phyloP scores from a whole-genome alignment of 2,329 filamentous ascomycete genomes.

The Fusarium sp. region DNA sequence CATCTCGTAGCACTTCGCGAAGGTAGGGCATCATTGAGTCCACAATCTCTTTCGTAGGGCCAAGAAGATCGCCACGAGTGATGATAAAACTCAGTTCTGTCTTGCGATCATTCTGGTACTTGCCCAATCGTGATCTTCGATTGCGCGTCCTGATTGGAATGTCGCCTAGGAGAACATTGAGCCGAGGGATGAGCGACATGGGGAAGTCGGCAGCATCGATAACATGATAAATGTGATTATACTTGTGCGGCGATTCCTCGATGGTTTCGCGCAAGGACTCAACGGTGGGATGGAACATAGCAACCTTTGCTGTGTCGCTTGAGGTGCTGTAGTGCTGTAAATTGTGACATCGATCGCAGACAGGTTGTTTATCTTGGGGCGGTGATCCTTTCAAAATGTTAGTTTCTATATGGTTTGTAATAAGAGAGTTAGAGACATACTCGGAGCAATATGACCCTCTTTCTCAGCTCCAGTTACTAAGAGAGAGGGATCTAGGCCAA shows the following conservation, averaged over 20 bases:
- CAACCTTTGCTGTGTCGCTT: conserved; percentile 54
- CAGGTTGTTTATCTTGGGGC: conserved; percentile 58
- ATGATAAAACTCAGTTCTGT: conserved; percentile 91
- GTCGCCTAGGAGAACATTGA: conserved; percentile 76
- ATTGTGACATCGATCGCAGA: conserved; percentile 90
- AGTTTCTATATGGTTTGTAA: conserved; percentile 1
- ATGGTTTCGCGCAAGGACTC: conserved; percentile 86
- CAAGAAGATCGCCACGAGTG: conserved; percentile 87
- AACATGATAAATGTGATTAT: conserved; percentile 96
- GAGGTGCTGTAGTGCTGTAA: conserved; percentile 81
- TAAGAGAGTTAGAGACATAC: conserved; percentile 8
- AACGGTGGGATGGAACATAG: conserved; percentile 84
- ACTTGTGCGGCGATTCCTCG: conserved; percentile 85
- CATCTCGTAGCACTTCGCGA: conserved; percentile 78
- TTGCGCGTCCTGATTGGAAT: conserved; percentile 83
- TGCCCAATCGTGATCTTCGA: conserved; percentile 75
- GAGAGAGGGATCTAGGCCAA: conserved; percentile 59
- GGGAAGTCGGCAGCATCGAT: conserved; percentile 97
- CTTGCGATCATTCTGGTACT: conserved; percentile 74
- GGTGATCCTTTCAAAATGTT: conserved; percentile 25
- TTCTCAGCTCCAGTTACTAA: conserved; percentile 50
- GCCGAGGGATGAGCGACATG: conserved; percentile 85
- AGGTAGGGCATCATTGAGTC: conserved; percentile 89
- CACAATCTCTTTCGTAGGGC: conserved; percentile 84
- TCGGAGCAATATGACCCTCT: conserved; percentile 33